phyloP scores from a whole-genome alignment of 2,329 filamentous ascomycete genomes.

The Claviceps capensis region DNA sequence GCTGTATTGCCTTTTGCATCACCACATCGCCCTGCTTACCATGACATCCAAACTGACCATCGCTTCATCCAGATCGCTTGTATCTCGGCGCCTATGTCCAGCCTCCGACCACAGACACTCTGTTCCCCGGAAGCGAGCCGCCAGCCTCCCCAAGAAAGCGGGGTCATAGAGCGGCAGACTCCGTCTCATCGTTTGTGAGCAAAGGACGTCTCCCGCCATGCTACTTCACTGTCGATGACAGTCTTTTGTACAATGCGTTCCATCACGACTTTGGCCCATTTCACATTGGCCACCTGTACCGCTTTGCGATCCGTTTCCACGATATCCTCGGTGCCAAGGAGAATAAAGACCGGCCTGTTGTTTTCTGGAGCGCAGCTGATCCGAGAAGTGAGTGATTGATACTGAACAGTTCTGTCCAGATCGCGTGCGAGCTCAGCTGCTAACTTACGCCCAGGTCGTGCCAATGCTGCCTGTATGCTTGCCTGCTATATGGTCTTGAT shows the following conservation, averaged over 20 bases:
- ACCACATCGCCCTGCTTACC: no score
- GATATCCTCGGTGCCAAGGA: constrained; percentile 85
- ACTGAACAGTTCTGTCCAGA: not conserved
- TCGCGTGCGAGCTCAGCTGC: not conserved
- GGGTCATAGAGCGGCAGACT: constrained; percentile 45
- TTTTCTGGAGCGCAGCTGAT: constrained; percentile 92
- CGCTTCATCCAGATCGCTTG: constrained; percentile 55
- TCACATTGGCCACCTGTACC: constrained; percentile 93
- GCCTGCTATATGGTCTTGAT: constrained; percentile 99
- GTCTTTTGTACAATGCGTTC: constrained; percentile 91
- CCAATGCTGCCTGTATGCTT: constrained; percentile 86
- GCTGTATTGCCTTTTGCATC: no score
- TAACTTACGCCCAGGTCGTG: constrained; percentile 45
- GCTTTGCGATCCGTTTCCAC: constrained; percentile 91
- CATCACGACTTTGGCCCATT: constrained; percentile 96
- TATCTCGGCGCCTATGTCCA: constrained; percentile 89
- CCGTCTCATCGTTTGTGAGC: constrained; percentile 26
- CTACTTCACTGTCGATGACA: constrained; percentile 93
- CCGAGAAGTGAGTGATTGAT: constrained; percentile 56
- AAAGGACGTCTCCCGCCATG: constrained; percentile 45
- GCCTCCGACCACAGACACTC: constrained; percentile 64
- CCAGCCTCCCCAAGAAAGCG: constrained; percentile 27
- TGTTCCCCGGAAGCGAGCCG: constrained; percentile 79
- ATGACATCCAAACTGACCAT: no score
- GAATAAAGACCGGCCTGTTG: constrained; percentile 79